These are phyloP conservation scores for Pseudogymnoascus sp. DNA, from an alignment of 2,329 filamentous ascomycete genomes.

Conservation along the genomic window DNA sequence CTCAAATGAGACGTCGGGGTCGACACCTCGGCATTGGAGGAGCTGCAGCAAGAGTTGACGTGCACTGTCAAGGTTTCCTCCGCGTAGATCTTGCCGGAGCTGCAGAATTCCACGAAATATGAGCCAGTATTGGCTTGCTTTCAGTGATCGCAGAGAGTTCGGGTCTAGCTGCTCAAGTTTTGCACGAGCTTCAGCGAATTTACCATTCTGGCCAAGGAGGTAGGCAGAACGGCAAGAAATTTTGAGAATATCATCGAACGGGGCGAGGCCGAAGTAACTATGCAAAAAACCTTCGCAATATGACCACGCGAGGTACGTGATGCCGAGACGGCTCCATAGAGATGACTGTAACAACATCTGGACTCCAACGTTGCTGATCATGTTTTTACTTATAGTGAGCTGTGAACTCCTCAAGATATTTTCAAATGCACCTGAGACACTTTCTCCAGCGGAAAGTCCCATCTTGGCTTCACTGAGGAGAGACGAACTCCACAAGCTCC, in stretches of 20 bases:
- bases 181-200: slow-evolving; percentile 59
- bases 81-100: slow-evolving; percentile 53
- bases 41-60: slow-evolving; percentile 50
- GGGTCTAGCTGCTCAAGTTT: slow-evolving; percentile 52
- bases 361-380: slow-evolving; percentile 63
- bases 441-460: slow-evolving; percentile 62
- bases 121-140: slow-evolving; percentile 65
- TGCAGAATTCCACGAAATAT: slow-evolving; percentile 60
- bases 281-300: slow-evolving; percentile 67
- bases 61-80: slow-evolving; percentile 47
- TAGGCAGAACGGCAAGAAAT: slow-evolving; percentile 64
- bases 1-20: slow-evolving; percentile 50
- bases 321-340: slow-evolving; percentile 68
- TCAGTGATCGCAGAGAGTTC: slow-evolving; percentile 61
- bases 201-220: slow-evolving; percentile 56
- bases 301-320: slow-evolving; percentile 44
- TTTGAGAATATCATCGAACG: slow-evolving; percentile 72
- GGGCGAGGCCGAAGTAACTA: slow-evolving; percentile 55
- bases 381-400: slow-evolving; percentile 67
- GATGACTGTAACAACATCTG: slow-evolving; percentile 66
- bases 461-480: slow-evolving; percentile 80
- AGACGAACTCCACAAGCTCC: slow-evolving; percentile 73
- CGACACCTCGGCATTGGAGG: slow-evolving; percentile 29
- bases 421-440: slow-evolving; percentile 58
- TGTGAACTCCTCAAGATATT: slow-evolving; percentile 75